These are phyloP conservation scores for Parietaria judaica DNA, from an alignment of 306 rosid genomes.

Conservation along the genomic window DNA sequence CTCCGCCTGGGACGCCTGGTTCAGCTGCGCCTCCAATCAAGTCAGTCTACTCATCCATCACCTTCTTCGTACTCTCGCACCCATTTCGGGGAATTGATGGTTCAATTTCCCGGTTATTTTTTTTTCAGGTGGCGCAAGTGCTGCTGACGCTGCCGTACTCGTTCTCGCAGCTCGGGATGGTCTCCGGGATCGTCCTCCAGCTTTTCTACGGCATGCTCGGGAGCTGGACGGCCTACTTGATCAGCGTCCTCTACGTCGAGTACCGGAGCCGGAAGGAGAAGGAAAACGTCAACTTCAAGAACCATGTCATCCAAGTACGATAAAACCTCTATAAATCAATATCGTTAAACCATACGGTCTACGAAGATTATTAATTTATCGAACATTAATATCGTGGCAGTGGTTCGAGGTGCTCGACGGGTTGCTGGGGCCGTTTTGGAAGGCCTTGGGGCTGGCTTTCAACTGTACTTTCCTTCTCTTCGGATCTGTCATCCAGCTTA, in stretches of 20 bases:
- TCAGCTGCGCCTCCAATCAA: constrained; percentile 98
- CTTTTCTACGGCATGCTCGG: constrained; percentile 78
- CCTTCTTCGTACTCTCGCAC: background rate
- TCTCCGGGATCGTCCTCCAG: constrained; percentile 76
- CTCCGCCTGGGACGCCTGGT: constrained; percentile 98
- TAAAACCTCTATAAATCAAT: background rate
- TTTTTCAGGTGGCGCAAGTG: constrained; percentile 82
- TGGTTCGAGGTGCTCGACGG: constrained; percentile 99
- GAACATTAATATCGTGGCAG: constrained; percentile 34
- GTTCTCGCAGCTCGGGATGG: constrained; percentile 90
- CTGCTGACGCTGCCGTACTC: constrained; percentile 92
- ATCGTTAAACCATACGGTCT: background rate
- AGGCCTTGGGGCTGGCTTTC: constrained; percentile 85
- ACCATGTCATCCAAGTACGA: constrained; percentile 90
- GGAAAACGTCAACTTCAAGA: constrained; percentile 83
- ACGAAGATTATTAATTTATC: no score
- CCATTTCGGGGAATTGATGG: background rate
- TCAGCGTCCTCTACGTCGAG: constrained; percentile 84
- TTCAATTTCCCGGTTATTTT: background rate
- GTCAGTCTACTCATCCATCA: constrained; percentile 24
- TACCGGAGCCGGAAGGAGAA: constrained; percentile 82
- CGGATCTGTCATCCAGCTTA: constrained; percentile 98
- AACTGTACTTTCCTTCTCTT: constrained; percentile 95
- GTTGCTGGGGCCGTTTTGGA: constrained; percentile 84
- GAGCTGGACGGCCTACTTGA: constrained; percentile 97